Evolutionary conservation across 2,329 filamentous ascomycete genomes (phyloP).

Genomic region (Penicillium sp.): DNA sequence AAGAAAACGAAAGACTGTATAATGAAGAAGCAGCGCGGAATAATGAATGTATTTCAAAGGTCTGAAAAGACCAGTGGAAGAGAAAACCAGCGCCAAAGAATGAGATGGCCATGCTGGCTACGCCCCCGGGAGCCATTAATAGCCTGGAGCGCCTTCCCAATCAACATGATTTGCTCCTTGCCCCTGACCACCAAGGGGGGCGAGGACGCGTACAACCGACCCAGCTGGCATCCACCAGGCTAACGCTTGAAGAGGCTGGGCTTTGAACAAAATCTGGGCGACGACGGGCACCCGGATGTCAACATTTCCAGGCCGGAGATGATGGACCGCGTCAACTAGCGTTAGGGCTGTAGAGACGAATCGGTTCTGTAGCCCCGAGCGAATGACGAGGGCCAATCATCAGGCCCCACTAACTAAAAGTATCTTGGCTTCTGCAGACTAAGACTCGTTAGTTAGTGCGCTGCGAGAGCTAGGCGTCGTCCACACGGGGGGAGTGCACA

Average conservation of each 20-base stretch:
- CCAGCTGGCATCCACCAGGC: constrained; percentile 14
- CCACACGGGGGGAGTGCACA: too few relatives aligned
- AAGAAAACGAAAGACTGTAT: constrained; percentile 6
- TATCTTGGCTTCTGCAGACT: constrained; percentile 15
- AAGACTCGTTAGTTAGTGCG: constrained; percentile 14
- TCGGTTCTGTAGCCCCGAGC: constrained; percentile 13
- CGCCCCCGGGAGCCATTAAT: constrained; percentile 16
- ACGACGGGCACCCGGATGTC: constrained; percentile 14
- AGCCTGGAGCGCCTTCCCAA: constrained; percentile 3
- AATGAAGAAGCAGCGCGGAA: neutral
- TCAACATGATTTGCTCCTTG: constrained; percentile 12
- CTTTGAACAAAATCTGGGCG: constrained; percentile 1
- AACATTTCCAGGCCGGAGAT: constrained; percentile 13
- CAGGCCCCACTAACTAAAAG: constrained; percentile 11
- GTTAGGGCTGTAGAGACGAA: constrained; percentile 5
- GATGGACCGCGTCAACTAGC: constrained; percentile 18
- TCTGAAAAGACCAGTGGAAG: constrained; percentile 4
- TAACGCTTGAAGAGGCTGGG: constrained; percentile 6
- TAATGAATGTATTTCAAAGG: constrained; percentile 16
- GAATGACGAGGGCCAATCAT: constrained; percentile 1
- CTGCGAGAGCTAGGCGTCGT: constrained; percentile 2
- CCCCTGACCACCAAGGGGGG: constrained; percentile 12
- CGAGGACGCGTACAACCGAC: constrained; percentile 17
- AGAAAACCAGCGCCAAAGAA: constrained; percentile 3
- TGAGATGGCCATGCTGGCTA: constrained; percentile 14